Conservation (phyloP, 129 eudicot species). For the Chrysanthemum makinoi region DNA sequence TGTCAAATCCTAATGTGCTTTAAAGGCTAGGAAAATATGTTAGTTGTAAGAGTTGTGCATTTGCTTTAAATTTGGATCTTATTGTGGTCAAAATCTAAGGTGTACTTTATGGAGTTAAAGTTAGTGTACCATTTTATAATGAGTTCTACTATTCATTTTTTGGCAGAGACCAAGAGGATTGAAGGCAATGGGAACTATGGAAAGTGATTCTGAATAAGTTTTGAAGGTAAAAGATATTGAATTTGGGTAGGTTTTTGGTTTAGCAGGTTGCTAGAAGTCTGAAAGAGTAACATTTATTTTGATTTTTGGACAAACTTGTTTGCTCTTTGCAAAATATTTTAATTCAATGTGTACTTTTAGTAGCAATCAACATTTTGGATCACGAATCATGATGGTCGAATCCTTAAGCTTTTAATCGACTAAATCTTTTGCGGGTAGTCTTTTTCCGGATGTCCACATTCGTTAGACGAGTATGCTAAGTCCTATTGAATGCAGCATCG, state of each 20-base stretch:
- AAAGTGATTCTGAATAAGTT: slow-evolving; percentile 67
- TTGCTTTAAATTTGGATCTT: slow-evolving; percentile 1
- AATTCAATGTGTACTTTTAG: slow-evolving; percentile 22
- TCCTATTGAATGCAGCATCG: no score
- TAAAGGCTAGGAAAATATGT: not conserved
- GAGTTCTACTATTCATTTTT: slow-evolving; percentile 18
- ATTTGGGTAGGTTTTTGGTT: slow-evolving; percentile 31
- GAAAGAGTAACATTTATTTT: slow-evolving; percentile 15
- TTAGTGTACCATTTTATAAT: not conserved
- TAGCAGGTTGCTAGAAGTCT: slow-evolving; percentile 20
- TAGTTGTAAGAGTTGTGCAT: not conserved
- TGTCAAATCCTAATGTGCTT: not conserved
- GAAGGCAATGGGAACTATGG: slow-evolving; percentile 81
- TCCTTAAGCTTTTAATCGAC: not conserved
- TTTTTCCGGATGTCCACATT: not conserved
- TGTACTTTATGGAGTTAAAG: slow-evolving; percentile 19
- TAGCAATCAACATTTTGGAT: slow-evolving; percentile 7
- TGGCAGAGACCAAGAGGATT: slow-evolving; percentile 79
- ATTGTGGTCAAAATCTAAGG: not conserved
- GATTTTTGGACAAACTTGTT: slow-evolving; percentile 20
- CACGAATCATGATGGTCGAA: not conserved
- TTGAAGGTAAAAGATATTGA: slow-evolving; percentile 6
- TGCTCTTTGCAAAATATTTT: slow-evolving; percentile 1
- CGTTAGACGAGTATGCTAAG: no score
- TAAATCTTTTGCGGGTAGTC: not conserved